Base-by-base conservation (phyloP, 2,329 filamentous ascomycete genomes). In the Metarhizium guizhouense region DNA sequence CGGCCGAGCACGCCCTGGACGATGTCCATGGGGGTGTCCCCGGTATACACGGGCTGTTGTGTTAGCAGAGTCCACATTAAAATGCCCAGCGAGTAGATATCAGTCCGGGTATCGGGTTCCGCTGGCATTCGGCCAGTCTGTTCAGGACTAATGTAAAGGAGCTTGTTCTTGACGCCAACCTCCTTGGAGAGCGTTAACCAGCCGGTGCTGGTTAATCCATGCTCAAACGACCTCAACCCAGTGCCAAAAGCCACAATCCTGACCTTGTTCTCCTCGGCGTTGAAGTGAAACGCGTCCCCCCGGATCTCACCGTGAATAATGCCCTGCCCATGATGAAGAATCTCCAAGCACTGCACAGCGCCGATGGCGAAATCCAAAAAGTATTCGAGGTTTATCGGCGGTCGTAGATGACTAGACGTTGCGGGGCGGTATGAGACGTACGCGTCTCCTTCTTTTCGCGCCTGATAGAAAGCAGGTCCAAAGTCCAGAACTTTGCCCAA, bases 301-400 rank as follows among this genome's bases (percentile, higher is more conserved):
- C 93, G 82, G 52, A 97, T 86, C 71, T 97, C 93, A 48, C 93
- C 93, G 64, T 96, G 93, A 1, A 96, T 86, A 56, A 91, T 84
- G 58, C 89, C 86, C 56, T 93, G 83, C 8, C 88, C 86, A 70
- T 96, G 91, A 64, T 97, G 93, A n/a, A 97, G 74, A 50, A 95
- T 84, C 69, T 96, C 92, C 51, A 95, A 73, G 66, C 90, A 95
- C 68, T 95, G 84, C 6, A 88, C 83, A 1, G 92, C 88, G 29
- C 92, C 92, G 57, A 96, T 89, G 34, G 92, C 93, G 67, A 96
- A 96, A 64, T 95, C 87, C 32, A 97, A 79, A 64, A 96, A 96
- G 16, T 83, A 78, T 50, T 87, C 79, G 6, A 96, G 74, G 49
- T 86, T 84, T 47, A 94, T 84, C 42, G 83, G 80, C 18, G 81